phyloP scores from a whole-genome alignment of 176 grass and related monocot genomes.

The Tillandsia fasciculata region DNA sequence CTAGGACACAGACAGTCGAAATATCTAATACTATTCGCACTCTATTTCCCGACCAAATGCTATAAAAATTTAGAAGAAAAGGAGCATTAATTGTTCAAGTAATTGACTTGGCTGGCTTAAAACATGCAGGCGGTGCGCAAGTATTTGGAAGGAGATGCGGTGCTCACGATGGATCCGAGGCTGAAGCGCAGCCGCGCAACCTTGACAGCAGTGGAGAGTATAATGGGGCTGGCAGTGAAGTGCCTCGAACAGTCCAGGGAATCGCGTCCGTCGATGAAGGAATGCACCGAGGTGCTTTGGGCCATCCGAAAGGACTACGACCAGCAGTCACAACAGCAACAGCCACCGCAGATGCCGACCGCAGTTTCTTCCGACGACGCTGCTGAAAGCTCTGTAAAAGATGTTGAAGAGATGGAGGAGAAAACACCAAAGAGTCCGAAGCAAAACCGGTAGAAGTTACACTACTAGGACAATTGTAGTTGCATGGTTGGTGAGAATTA shows the following conservation, averaged over 20 bases:
- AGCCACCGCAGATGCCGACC: constrained; percentile 1
- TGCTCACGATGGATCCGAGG: constrained; percentile 75
- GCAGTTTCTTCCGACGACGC: background rate
- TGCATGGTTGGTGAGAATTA: too few relatives aligned
- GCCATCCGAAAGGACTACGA: constrained; percentile 53
- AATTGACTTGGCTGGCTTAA: too few relatives aligned
- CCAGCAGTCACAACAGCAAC: constrained; percentile 40
- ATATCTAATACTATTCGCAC: too few relatives aligned
- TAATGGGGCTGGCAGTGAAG: constrained; percentile 66
- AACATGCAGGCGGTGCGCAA: constrained; percentile 47
- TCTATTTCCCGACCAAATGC: too few relatives aligned
- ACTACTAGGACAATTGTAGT: too few relatives aligned
- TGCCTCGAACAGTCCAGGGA: constrained; percentile 44
- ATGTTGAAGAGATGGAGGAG: constrained; percentile 12
- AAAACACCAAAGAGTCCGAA: background rate
- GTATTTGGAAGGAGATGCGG: constrained; percentile 49
- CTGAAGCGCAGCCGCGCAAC: constrained; percentile 49
- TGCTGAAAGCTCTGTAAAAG: constrained; percentile 13
- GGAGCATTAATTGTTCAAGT: background rate
- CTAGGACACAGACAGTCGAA: too few relatives aligned
- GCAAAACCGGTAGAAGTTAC: too few relatives aligned
- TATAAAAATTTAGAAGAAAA: background rate
- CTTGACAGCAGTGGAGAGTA: constrained; percentile 45
- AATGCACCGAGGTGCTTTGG: constrained; percentile 74
- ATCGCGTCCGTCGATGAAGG: constrained; percentile 57